A percentile compares a stretch with the other conserved stretches of the same genome.
phyloP scores from a whole-genome alignment of 257 asterid genomes.

The Lycium barbarum region DNA sequence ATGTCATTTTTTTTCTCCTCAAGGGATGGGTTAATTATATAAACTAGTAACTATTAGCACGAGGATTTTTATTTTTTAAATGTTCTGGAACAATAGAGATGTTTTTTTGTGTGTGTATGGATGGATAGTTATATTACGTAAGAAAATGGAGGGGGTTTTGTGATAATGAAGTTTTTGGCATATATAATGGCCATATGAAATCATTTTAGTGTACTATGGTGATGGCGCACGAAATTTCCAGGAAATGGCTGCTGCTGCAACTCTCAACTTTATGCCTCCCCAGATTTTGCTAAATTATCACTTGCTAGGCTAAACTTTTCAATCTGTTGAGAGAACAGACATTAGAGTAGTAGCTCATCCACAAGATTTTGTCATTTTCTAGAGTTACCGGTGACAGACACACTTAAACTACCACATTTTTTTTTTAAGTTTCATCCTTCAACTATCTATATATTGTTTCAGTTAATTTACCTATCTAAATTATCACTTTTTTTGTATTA shows the following conservation, averaged over 20 bases:
- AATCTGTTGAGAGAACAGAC: no score
- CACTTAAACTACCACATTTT: no score
- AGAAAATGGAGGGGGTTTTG: not conserved
- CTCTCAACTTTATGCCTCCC: not conserved
- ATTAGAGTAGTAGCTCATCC: no score
- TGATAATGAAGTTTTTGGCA: slow-evolving; percentile 22
- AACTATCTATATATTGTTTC: no score
- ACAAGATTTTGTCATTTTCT: no score
- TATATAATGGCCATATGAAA: not conserved
- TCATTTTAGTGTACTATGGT: not conserved
- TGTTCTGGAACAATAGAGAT: not conserved
- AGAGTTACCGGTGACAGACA: no score
- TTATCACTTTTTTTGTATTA: no score
- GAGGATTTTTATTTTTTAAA: not conserved
- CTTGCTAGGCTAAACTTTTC: not conserved
- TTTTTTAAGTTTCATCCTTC: no score
- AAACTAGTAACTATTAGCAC: not conserved
- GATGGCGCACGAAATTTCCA: slow-evolving; percentile 24
- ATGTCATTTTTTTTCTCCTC: slow-evolving; percentile 19
- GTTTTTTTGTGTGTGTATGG: not conserved
- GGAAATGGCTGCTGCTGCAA: slow-evolving; percentile 18
- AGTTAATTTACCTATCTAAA: no score
- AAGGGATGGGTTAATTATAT: not conserved
- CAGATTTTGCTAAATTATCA: not conserved
- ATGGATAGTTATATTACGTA: not conserved